These are phyloP conservation scores for Daldinia caldariorum DNA, from an alignment of 495 filamentous ascomycete genomes.

Conservation along the genomic window DNA sequence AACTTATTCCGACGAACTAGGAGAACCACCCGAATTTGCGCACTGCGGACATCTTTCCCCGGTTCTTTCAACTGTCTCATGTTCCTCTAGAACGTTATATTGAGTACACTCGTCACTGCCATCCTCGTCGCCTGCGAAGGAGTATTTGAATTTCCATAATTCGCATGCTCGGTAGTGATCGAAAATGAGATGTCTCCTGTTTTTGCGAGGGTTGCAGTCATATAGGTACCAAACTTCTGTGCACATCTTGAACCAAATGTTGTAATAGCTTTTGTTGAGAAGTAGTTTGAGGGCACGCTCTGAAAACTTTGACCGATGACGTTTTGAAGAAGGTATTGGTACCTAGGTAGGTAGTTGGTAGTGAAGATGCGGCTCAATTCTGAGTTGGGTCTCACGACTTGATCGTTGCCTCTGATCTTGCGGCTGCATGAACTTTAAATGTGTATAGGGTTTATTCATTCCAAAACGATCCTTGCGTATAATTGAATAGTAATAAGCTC, in stretches of 20 bases:
- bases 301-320: neutral
- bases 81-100: slow-evolving; percentile 3
- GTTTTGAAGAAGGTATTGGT: too few relatives aligned
- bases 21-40: slow-evolving; percentile 28
- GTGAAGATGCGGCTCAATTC: slow-evolving; percentile 9
- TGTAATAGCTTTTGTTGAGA: neutral
- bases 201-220: slow-evolving; percentile 20
- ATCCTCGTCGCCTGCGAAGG: neutral
- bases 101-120: slow-evolving; percentile 16
- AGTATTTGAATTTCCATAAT: slow-evolving; percentile 10
- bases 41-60: slow-evolving; percentile 26
- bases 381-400: slow-evolving; percentile 1
- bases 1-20: slow-evolving; percentile 15
- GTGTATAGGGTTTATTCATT: slow-evolving; percentile 1
- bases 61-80: slow-evolving; percentile 12
- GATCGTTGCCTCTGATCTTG: neutral
- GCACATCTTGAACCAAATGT: slow-evolving; percentile 14
- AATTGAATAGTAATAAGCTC: neutral
- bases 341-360: neutral
- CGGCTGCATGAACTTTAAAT: slow-evolving; percentile 8
- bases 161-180: slow-evolving; percentile 17
- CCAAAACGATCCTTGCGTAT: neutral
- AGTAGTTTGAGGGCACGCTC: neutral
- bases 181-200: slow-evolving; percentile 25
- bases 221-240: slow-evolving; percentile 26